Percentiles rank a stretch among this genome's conserved stretches.
phyloP scores from a whole-genome alignment of 345 rosid species.

The Laguncularia racemosa region DNA sequence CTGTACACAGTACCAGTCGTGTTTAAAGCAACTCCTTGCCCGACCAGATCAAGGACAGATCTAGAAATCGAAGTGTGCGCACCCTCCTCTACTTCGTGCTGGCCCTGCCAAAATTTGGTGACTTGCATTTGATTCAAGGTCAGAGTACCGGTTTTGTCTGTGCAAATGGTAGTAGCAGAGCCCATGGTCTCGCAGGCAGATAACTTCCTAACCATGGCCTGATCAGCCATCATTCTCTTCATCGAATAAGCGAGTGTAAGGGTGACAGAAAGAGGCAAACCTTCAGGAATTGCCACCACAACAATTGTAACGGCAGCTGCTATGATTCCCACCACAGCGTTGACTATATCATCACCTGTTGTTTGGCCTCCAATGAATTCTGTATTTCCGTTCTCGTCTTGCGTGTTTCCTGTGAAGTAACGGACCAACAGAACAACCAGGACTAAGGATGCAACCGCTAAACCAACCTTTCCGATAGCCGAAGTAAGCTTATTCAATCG shows the following conservation, averaged over 20 bases:
- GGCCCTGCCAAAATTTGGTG: constrained; percentile 53
- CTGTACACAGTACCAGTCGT: constrained; percentile 48
- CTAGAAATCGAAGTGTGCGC: constrained; percentile 20
- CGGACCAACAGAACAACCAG: constrained; percentile 51
- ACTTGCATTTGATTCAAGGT: constrained; percentile 66
- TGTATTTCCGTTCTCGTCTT: constrained; percentile 37
- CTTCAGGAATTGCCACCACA: constrained; percentile 86
- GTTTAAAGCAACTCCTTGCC: constrained; percentile 57
- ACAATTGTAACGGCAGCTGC: constrained; percentile 74
- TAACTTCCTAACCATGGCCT: constrained; percentile 79
- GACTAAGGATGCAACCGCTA: constrained; percentile 57
- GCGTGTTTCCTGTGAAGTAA: constrained; percentile 62
- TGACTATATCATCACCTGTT: constrained; percentile 33
- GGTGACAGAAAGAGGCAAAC: constrained; percentile 73
- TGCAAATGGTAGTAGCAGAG: constrained; percentile 69
- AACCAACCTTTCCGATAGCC: constrained; percentile 49
- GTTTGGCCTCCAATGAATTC: constrained; percentile 42
- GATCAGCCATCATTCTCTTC: constrained; percentile 77
- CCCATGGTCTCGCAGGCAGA: constrained; percentile 89
- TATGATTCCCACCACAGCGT: constrained; percentile 52
- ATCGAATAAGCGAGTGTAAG: constrained; percentile 71
- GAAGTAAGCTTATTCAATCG: constrained; percentile 65
- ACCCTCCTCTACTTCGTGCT: constrained; percentile 13
- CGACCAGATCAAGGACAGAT: constrained; percentile 32
- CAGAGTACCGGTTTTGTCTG: constrained; percentile 80